phyloP scores from a whole-genome alignment of 352 stramenopile genomes.

The Peronospora farinosa region DNA sequence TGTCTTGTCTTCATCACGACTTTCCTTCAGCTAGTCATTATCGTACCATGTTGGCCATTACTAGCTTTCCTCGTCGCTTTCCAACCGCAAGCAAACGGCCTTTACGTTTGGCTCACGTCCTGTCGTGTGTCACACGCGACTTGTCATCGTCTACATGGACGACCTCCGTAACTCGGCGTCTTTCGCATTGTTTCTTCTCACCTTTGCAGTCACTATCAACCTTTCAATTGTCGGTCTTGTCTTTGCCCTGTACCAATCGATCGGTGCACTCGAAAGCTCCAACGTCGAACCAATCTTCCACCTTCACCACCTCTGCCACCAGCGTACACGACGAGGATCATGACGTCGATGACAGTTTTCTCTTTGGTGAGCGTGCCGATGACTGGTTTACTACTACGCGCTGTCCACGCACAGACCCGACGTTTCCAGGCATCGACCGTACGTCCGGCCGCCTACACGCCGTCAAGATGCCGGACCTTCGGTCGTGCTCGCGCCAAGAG shows the following conservation, averaged over 20 bases:
- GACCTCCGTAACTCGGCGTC: conserved; percentile 25
- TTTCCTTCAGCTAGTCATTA: too few species aligned
- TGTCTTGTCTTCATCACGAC: too few species aligned
- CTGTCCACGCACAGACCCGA: conserved; percentile 46
- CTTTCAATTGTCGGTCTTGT: background rate
- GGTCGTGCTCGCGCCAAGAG: conserved; percentile 70
- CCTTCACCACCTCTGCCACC: conserved; percentile 26
- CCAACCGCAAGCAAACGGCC: conserved; percentile 62
- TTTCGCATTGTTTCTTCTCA: background rate
- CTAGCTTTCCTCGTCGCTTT: conserved; percentile 75
- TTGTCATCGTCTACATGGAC: conserved; percentile 14
- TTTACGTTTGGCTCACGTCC: conserved; percentile 19
- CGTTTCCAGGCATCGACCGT: conserved; percentile 50
- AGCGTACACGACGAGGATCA: conserved; percentile 19
- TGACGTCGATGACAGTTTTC: conserved; percentile 45
- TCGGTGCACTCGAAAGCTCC: conserved; percentile 14
- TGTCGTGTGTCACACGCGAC: conserved; percentile 14
- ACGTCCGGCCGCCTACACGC: conserved; percentile 42
- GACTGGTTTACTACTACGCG: conserved; percentile 71
- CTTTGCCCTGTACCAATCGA: background rate
- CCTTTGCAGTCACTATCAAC: background rate
- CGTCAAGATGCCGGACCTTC: conserved; percentile 81
- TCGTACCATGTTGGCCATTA: conserved; percentile 64
- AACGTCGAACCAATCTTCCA: conserved; percentile 14
- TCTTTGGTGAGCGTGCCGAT: conserved; percentile 55